A percentile compares a stretch with the other conserved stretches of the same genome.
phyloP scores from a whole-genome alignment of 2,329 filamentous ascomycete species.

The Phoma sp. region DNA sequence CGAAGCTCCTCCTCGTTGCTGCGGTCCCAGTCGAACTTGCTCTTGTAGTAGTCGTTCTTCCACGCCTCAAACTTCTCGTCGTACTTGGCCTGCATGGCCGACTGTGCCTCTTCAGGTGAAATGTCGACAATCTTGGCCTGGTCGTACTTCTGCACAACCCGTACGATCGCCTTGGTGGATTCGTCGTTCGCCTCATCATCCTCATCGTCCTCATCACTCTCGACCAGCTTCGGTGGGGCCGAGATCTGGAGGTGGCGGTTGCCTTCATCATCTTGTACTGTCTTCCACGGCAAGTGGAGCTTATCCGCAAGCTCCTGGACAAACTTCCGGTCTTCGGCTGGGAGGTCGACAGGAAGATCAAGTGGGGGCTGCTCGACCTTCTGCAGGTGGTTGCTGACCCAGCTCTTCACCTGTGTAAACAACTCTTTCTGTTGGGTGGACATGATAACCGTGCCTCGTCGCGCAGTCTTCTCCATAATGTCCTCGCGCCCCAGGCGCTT shows the following conservation, averaged over 20 bases:
- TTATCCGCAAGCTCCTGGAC: slow-evolving; percentile 83
- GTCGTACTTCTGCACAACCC: slow-evolving; percentile 89
- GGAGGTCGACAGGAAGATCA: slow-evolving; percentile 75
- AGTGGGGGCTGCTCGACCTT: slow-evolving; percentile 60
- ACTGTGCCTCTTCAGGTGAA: slow-evolving; percentile 78
- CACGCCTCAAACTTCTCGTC: slow-evolving; percentile 87
- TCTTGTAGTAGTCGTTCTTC: slow-evolving; percentile 93
- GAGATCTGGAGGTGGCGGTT: slow-evolving; percentile 71
- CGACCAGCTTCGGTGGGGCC: slow-evolving; percentile 61
- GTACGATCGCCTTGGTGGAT: slow-evolving; percentile 79
- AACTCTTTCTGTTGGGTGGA: slow-evolving; percentile 81
- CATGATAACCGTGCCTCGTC: slow-evolving; percentile 72
- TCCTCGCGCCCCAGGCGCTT: slow-evolving; percentile 78
- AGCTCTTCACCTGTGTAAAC: slow-evolving; percentile 83
- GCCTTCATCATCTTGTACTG: slow-evolving; percentile 68
- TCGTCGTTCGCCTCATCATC: slow-evolving; percentile 81
- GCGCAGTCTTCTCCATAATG: slow-evolving; percentile 67
- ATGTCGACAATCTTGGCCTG: slow-evolving; percentile 85
- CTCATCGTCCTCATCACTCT: slow-evolving; percentile 64
- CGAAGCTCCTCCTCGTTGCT: slow-evolving; percentile 82
- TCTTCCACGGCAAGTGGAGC: slow-evolving; percentile 71
- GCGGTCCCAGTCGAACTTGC: slow-evolving; percentile 89
- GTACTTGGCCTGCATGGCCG: slow-evolving; percentile 83
- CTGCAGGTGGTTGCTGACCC: slow-evolving; percentile 71
- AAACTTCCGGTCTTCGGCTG: slow-evolving; percentile 90